Evolutionary conservation across 139 green algal species (phyloP), one percentile per base, ranked within the genome.

Genomic region (Penium margaritaceum): DNA sequence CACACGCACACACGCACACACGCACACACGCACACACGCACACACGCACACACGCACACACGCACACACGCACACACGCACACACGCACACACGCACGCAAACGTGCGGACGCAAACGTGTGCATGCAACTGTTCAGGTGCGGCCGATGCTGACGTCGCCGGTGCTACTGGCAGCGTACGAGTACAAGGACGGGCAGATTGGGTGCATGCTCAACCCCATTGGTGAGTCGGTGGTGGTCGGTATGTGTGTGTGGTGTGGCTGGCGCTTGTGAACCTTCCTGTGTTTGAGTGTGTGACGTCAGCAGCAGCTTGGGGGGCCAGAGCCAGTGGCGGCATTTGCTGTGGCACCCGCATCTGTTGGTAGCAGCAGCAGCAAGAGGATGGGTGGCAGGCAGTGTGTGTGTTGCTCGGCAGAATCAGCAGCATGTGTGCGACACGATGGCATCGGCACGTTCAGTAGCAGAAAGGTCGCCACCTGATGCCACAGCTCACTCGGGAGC

Each of bases 191-290:
- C 46, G 74, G 74, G 21, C 38, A 81, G 36, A 78, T 81, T 9
- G 67, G 74, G 9, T 34, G 46, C 67, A 78, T 78, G 74, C 37
- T 78, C 7, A 78, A 78, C 39, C 74, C 74, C 24, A 81, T 81
- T 41, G 74, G 74, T 81, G 65, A 76, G 73, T 68, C 12, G 24
- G 67, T 19, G 32, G 30, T 38, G 17, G 27, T 65, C 32, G n/a
- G 32, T 27, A 54, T 3, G 24, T 58, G 21, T 60, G 30, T n/a
- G 47, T 33, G 51, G 51, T 60, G 19, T 29, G 17, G 9, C 51
- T 33, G 51, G 51, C 29, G 51, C 30, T 29, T 60, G 6, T 9
- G 3, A 5, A 29, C 4, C 15, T 29, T 60, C 4, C 2, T 19
- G 51, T 24, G 30, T 2, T 33, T 60, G 2, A 29, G 4, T 5